phyloP scores from a whole-genome alignment of 2,329 filamentous ascomycete species.

The Diplocarpon rosae region DNA sequence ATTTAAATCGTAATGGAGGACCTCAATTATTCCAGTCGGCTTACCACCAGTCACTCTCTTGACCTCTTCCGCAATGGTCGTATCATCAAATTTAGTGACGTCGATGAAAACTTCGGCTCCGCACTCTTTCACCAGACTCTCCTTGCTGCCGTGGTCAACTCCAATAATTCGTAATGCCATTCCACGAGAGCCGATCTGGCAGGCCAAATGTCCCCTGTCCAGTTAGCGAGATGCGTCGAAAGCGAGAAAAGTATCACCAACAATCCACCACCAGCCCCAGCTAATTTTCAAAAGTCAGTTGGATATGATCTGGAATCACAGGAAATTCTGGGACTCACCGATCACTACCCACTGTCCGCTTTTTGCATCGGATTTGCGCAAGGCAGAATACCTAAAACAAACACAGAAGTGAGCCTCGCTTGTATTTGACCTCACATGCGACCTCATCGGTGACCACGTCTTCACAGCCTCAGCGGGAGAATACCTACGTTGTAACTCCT shows the following conservation, averaged over 20 bases:
- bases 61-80: conserved; percentile 42
- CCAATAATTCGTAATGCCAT: conserved; percentile 56
- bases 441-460: conserved; percentile 14
- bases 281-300: conserved; percentile 19
- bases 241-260: conserved; percentile 8
- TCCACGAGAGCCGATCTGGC: conserved; percentile 45
- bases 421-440: conserved; percentile 11
- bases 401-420: conserved; percentile 16
- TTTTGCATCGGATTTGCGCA: conserved; percentile 48
- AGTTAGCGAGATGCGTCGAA: conserved; percentile 8
- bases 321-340: conserved; percentile 13
- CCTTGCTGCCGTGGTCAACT: conserved; percentile 53
- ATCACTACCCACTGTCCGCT: conserved; percentile 27
- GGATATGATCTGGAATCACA: conserved; percentile 3
- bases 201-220: conserved; percentile 44
- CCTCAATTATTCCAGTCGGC: background rate
- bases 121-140: conserved; percentile 43
- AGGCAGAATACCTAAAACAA: conserved; percentile 41
- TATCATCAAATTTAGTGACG: conserved; percentile 40
- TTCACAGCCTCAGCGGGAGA: conserved; percentile 2
- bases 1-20: background rate
- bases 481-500: conserved; percentile 44
- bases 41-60: conserved; percentile 41
- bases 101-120: conserved; percentile 58
- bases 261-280: conserved; percentile 51